Base-by-base conservation (phyloP, 2,329 filamentous ascomycete species). In the Hypoxylon sp. region DNA sequence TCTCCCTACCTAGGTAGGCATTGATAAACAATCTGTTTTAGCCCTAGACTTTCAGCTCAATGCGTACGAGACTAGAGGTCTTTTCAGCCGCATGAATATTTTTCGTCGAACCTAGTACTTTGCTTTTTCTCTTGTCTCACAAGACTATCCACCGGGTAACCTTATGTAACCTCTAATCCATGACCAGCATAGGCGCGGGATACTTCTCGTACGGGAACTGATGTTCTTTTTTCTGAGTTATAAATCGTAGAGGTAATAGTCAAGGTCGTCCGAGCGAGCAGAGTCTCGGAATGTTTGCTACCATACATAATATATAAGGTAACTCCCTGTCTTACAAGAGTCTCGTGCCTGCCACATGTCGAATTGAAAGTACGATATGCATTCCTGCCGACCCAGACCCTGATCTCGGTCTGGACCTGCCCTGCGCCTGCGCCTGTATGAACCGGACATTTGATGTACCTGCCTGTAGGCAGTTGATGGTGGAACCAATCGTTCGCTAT, bases 281-380 rank as follows among this genome's bases (percentile, higher is more conserved):
- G 4, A 25, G 42, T 49, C 6, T 55, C n/a, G 35, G 61, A 58
- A 64, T 57, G 37, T 63, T 56, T 61, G 46, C 56, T 61, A 40
- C 40, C 17, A 42, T 66, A 37, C 13, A 37, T 67, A 66, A 20
- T 20, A 20, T 20, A 20, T 20, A 20, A 20, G 20, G 20, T 59
- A 63, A 27, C 14, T 42, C 8, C 57, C 46, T 62, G 61, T 62
- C 61, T 70, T 65, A 61, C 25, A 33, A 30, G 53, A 67, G 31
- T 59, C 60, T 70, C 64, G 61, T 68, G 68, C 27, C 20, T 35
- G 33, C 64, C 64, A 68, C 68, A 70, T 68, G 68, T 68, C 27
- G 54, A 49, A 64, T 57, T 50, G 33, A 25, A 48, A 49, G 53
- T 55, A 44, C 35, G 35, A 64, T 46, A 58, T 53, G 46, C 46